Conservation (phyloP, 805 yeast species). For the Cyberlindnera japonica region DNA sequence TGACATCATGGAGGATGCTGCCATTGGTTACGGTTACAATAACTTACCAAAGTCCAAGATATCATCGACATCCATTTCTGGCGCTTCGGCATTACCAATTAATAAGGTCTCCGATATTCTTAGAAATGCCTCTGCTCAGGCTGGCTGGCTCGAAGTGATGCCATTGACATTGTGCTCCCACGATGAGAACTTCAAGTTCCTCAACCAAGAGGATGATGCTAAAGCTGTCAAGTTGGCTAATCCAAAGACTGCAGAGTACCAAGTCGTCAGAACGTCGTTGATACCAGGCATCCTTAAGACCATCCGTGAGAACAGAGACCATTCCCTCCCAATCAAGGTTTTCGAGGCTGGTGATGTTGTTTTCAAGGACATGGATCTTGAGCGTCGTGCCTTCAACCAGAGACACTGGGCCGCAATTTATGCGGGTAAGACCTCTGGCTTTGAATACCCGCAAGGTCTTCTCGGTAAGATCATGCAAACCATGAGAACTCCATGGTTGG, state of each 20-base stretch:
- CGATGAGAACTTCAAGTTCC: slow-evolving; percentile 90
- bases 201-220: slow-evolving; percentile 72
- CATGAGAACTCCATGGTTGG: slow-evolving; percentile 82
- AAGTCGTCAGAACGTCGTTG: slow-evolving; percentile 93
- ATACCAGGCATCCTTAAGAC: slow-evolving; percentile 95
- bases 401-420: slow-evolving; percentile 93
- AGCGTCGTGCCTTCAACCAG: slow-evolving; percentile 87
- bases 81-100: slow-evolving; percentile 85
- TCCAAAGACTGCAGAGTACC: slow-evolving; percentile 95
- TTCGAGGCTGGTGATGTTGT: slow-evolving; percentile 96
- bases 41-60: slow-evolving; percentile 77
- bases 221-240: slow-evolving; percentile 87
- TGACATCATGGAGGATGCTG: slow-evolving; percentile 98
- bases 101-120: slow-evolving; percentile 89
- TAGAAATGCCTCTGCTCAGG: slow-evolving; percentile 86
- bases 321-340: slow-evolving; percentile 89
- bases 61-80: slow-evolving; percentile 67
- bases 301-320: slow-evolving; percentile 92
- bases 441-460: slow-evolving; percentile 91
- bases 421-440: slow-evolving; percentile 94
- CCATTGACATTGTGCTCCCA: slow-evolving; percentile 95
- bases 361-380: slow-evolving; percentile 71
- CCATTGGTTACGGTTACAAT: slow-evolving; percentile 92
- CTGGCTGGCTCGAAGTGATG: slow-evolving; percentile 94
- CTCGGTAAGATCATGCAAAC: slow-evolving; percentile 95